phyloP scores from a whole-genome alignment of 371 early-diverging fungal genomes.

The Saksenaea oblongispora region DNA sequence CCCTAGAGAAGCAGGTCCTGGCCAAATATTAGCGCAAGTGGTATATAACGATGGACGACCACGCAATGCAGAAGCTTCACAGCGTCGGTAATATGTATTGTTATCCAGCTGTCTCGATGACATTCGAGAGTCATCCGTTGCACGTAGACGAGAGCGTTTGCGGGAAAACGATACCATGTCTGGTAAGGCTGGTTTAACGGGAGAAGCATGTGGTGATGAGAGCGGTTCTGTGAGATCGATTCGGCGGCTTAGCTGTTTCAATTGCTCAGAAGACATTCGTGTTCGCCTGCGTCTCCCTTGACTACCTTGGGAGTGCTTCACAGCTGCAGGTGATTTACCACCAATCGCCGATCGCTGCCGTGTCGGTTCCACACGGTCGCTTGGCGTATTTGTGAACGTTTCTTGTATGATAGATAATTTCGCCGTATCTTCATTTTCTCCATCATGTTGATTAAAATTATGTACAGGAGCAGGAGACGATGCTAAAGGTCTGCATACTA shows the following conservation, averaged over 20 bases:
- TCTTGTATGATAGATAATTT: slow-evolving; percentile 13
- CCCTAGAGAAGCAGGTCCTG: slow-evolving; percentile 13
- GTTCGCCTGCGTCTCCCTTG: slow-evolving; percentile 4
- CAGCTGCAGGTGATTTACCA: slow-evolving; percentile 12
- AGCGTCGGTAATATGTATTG: background rate
- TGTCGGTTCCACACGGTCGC: slow-evolving; percentile 12
- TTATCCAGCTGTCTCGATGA: background rate
- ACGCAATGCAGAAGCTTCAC: background rate
- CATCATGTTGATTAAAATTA: background rate
- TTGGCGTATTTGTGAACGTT: slow-evolving; percentile 10
- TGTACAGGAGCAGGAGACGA: background rate
- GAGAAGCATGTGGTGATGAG: slow-evolving; percentile 1
- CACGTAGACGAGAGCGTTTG: background rate
- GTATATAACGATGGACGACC: slow-evolving; percentile 11
- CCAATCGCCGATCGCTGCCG: slow-evolving; percentile 7
- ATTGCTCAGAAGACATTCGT: slow-evolving; percentile 12
- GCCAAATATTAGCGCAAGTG: slow-evolving; percentile 24
- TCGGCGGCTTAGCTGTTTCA: slow-evolving; percentile 40
- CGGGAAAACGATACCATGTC: background rate
- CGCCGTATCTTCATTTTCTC: background rate
- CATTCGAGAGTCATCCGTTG: background rate
- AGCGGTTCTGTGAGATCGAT: slow-evolving; percentile 32
- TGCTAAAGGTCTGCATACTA: background rate
- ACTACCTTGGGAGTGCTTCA: slow-evolving; percentile 7
- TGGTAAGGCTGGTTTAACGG: background rate